Percentiles rank a stretch among this genome's conserved stretches.
Evolutionary conservation across 805 yeast genomes (phyloP).

Genomic region (Suhomyces xylopsoci): DNA sequence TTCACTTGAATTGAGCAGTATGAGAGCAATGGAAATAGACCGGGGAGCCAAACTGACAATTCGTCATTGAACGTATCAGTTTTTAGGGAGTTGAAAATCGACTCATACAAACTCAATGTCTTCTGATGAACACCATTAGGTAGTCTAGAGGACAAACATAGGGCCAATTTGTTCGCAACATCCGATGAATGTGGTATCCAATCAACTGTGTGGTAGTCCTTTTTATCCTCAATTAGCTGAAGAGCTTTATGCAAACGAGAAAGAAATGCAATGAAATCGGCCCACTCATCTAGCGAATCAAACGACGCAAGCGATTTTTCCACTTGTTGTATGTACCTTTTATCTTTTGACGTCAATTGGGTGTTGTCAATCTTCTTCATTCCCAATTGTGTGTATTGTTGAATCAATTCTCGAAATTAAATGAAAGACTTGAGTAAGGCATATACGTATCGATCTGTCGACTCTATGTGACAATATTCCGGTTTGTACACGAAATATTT

Average conservation of each 20-base stretch:
- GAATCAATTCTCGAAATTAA: not conserved
- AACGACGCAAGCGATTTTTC: slow-evolving; percentile 72
- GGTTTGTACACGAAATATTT: not conserved
- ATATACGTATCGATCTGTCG: not conserved
- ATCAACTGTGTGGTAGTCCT: slow-evolving; percentile 18
- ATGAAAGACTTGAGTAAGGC: not conserved
- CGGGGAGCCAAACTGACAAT: slow-evolving; percentile 84
- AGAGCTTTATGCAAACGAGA: slow-evolving; percentile 75
- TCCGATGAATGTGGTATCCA: slow-evolving; percentile 67
- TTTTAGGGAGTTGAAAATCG: slow-evolving; percentile 64
- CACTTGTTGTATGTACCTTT: slow-evolving; percentile 61
- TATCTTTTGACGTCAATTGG: slow-evolving; percentile 45
- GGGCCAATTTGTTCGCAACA: slow-evolving; percentile 69
- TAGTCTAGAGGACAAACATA: slow-evolving; percentile 73
- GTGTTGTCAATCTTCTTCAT: slow-evolving; percentile 5
- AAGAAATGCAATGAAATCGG: slow-evolving; percentile 90
- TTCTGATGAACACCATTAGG: slow-evolving; percentile 97
- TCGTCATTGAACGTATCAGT: slow-evolving; percentile 50
- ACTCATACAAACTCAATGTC: slow-evolving; percentile 71
- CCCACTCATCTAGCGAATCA: slow-evolving; percentile 93
- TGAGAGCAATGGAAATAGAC: slow-evolving; percentile 83
- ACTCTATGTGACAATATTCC: not conserved
- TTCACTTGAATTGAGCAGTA: slow-evolving; percentile 88
- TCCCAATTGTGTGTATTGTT: slow-evolving; percentile 5
- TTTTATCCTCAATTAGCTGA: slow-evolving; percentile 25